Evolutionary conservation across 2,329 filamentous ascomycete species (phyloP).

Genomic region (Penicillium italicum): DNA sequence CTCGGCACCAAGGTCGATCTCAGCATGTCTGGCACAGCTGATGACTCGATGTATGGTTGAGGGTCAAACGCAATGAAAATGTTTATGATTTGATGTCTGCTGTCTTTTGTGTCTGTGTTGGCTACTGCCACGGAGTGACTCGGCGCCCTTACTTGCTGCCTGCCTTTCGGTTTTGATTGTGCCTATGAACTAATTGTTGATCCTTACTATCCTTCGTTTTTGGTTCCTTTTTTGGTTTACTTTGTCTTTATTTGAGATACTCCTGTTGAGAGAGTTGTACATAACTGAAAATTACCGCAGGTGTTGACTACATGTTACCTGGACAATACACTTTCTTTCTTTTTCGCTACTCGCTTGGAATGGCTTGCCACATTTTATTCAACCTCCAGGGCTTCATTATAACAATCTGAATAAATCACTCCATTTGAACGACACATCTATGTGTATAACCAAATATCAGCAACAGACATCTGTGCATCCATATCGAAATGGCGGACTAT

Average conservation of each 20-base stretch:
- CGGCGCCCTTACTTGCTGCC: not conserved
- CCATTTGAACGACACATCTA: not conserved
- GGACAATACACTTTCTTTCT: not conserved
- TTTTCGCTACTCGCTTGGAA: not conserved
- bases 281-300: not conserved
- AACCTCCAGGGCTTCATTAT: not conserved
- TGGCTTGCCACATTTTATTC: not conserved
- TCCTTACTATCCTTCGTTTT: not conserved
- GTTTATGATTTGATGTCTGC: conserved; percentile 10
- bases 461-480: not conserved
- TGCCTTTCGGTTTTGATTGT: not conserved
- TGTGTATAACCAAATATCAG: too few species aligned
- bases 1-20: conserved; percentile 47
- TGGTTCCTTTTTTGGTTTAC: not conserved
- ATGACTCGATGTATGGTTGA: conserved; percentile 36
- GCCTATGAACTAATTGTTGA: not conserved
- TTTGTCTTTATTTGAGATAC: not conserved
- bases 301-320: not conserved
- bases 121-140: conserved; percentile 1
- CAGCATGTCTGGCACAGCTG: conserved; percentile 23
- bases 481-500: not conserved
- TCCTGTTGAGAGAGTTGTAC: not conserved
- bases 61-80: not conserved
- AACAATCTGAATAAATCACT: not conserved
- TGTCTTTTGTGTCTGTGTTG: not conserved